Conservation (phyloP, 2,329 filamentous ascomycete species). For the Fusarium veterinarium region DNA sequence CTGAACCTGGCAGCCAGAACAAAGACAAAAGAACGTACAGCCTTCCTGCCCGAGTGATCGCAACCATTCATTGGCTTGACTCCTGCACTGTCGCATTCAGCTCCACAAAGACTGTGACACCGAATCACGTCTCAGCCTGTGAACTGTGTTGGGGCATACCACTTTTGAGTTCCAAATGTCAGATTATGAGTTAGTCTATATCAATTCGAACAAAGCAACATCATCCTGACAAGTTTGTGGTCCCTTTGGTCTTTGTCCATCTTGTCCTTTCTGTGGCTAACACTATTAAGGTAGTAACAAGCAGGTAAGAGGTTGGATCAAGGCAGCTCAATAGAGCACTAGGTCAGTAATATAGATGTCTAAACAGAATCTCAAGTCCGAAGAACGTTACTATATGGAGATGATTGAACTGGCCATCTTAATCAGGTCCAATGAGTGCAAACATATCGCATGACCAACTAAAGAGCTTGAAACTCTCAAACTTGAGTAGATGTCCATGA, state of each 20-base stretch:
- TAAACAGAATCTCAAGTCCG: not conserved
- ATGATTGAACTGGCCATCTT: not conserved
- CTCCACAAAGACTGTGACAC: conserved; percentile 9
- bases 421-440: not conserved
- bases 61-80: not conserved
- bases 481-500: not conserved
- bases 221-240: not conserved
- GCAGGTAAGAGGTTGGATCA: not conserved
- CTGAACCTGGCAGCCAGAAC: conserved; percentile 1
- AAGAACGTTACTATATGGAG: not conserved
- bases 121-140: conserved; percentile 23
- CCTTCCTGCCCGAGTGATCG: not conserved
- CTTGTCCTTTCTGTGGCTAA: not conserved
- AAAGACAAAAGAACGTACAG: conserved; percentile 25
- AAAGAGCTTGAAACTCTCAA: not conserved
- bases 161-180: not conserved
- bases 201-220: not conserved
- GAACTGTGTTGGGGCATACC: not conserved
- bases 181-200: not conserved
- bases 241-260: not conserved
- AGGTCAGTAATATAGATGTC: not conserved
- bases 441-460: not conserved
- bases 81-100: conserved; percentile 15
- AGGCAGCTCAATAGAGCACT: not conserved
- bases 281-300: not conserved